Percentiles rank a stretch among this genome's conserved stretches.
Evolutionary conservation across 345 rosid genomes (phyloP).

Genomic region (Eucalyptus decipiens): DNA sequence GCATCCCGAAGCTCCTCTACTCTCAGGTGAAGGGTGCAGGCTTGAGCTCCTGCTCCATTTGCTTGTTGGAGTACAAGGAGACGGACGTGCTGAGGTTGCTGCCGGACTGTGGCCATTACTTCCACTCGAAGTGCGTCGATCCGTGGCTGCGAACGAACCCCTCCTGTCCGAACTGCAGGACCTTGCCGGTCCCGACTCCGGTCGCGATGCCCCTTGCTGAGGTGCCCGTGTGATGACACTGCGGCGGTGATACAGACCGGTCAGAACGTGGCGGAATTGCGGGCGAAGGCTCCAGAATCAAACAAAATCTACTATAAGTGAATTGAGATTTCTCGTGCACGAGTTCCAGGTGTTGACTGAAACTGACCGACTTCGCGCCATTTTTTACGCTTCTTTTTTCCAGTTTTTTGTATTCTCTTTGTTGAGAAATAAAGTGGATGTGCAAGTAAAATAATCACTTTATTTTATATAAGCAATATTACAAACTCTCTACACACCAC

Average conservation of each 20-base stretch:
- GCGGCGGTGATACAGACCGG: background rate
- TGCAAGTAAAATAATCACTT: too few relatives aligned
- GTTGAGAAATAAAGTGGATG: too few relatives aligned
- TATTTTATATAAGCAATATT: too few relatives aligned
- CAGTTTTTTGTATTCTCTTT: background rate
- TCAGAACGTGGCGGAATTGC: background rate
- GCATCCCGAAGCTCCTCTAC: background rate
- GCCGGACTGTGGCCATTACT: background rate
- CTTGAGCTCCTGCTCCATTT: background rate
- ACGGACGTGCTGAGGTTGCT: background rate
- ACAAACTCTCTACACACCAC: too few relatives aligned
- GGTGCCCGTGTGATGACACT: background rate
- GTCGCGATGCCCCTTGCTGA: background rate
- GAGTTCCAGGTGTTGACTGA: background rate
- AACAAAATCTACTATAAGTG: background rate
- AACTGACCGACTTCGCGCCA: too few relatives aligned
- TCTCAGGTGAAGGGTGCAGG: background rate
- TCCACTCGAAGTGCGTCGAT: background rate
- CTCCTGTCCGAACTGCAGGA: constrained; percentile 7
- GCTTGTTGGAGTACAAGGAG: constrained; percentile 1
- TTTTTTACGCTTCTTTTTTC: background rate
- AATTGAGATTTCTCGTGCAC: background rate
- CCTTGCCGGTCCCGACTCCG: background rate
- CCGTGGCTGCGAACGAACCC: background rate
- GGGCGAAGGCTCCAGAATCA: background rate